phyloP scores from a whole-genome alignment of 163 green algal genomes.

The Scenedesmus sp. region DNA sequence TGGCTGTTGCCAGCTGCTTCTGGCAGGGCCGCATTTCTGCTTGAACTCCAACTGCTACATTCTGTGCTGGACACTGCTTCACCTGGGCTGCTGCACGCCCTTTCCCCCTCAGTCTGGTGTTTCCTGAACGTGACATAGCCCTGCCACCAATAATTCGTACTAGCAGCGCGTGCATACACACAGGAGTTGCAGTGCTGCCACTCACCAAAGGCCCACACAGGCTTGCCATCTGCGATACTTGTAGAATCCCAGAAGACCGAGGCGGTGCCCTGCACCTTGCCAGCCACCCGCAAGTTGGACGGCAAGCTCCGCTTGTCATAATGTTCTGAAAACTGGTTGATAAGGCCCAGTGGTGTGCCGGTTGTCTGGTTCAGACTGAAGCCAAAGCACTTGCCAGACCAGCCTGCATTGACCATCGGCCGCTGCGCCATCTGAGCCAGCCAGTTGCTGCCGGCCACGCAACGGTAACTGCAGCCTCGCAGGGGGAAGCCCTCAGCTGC shows the following conservation, averaged over 20 bases:
- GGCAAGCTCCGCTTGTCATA: not conserved
- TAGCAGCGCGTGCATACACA: not conserved
- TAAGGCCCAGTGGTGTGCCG: not conserved
- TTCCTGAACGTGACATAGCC: no score
- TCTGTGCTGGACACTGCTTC: not conserved
- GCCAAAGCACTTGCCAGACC: conserved; percentile 4
- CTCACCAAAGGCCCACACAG: not conserved
- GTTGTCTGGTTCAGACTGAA: not conserved
- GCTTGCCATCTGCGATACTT: not conserved
- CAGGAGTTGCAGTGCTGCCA: not conserved
- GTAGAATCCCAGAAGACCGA: not conserved
- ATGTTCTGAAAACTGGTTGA: not conserved
- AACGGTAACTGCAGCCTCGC: not conserved
- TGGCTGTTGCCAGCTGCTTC: not conserved
- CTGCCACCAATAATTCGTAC: not conserved
- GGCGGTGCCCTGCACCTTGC: not conserved
- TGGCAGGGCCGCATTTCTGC: not conserved
- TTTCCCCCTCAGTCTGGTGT: no score
- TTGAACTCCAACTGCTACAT: not conserved
- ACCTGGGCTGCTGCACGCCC: no score
- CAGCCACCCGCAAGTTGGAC: not conserved
- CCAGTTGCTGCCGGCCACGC: conserved; percentile 5
- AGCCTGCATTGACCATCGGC: conserved; percentile 1
- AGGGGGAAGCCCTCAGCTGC: not conserved
- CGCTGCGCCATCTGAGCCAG: not conserved